Evolutionary conservation across 2,329 filamentous ascomycete species (phyloP).

Genomic region (Grosmannia huntii): DNA sequence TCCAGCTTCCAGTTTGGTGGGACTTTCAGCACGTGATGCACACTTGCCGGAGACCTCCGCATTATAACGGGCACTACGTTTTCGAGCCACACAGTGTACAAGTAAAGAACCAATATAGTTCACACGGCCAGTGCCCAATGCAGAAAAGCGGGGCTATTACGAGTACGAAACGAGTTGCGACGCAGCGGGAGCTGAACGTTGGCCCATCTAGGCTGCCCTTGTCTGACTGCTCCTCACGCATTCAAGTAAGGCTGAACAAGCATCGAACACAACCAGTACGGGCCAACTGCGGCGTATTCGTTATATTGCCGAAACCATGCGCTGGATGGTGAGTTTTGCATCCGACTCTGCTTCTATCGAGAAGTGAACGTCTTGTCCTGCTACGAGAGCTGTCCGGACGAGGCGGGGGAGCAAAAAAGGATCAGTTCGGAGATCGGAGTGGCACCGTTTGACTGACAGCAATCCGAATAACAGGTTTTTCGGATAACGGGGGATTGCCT

Average conservation of each 20-base stretch:
- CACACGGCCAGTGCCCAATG: neutral
- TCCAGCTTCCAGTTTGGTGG: too few relatives aligned
- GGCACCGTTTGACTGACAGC: neutral
- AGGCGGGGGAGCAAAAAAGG: neutral
- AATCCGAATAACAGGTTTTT: conserved; percentile 40
- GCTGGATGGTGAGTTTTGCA: conserved; percentile 1
- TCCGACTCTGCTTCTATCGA: neutral
- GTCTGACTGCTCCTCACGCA: neutral
- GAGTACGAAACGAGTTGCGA: conserved; percentile 2
- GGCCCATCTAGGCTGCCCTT: neutral
- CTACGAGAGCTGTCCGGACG: neutral
- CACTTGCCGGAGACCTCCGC: too few relatives aligned
- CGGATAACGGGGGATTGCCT: conserved; percentile 73
- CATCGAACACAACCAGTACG: neutral
- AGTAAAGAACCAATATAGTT: neutral
- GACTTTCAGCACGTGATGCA: too few relatives aligned
- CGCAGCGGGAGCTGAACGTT: neutral
- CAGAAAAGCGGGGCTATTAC: neutral
- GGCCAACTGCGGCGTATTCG: neutral
- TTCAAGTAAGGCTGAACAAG: neutral
- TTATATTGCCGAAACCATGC: neutral
- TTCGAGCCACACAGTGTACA: too few relatives aligned
- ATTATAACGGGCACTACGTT: too few relatives aligned
- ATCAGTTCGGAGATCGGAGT: neutral
- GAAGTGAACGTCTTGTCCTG: neutral